Base-by-base conservation (phyloP, 441 rosid species). In the Pelargonium cotyledonis region DNA sequence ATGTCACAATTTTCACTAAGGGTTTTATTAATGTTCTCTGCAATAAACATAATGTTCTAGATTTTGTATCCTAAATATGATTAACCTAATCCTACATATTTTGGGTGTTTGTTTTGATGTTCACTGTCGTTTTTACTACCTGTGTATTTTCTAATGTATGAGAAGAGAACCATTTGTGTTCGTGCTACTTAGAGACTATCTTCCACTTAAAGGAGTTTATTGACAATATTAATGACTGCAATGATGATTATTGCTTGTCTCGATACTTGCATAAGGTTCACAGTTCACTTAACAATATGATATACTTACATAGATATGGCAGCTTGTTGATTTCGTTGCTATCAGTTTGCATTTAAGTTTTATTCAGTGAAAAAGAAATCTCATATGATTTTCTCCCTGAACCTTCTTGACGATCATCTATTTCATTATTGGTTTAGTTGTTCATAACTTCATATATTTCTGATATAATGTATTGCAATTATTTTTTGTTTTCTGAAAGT, bases 391-490 rank as follows among this genome's bases (percentile, higher is more conserved):
- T 41, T 23, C 12, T 62, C 26, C 6, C 65, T 16, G 16, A 62
- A 29, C 41, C 43, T 5, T 15, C 18, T 12, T 26, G 14, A 26
- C 18, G 5, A 14, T 14, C 26, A 26, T 62, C 5, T 5, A 4
- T 62, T 23, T 41, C 29, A 15, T 19, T 12, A 5, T 62, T 44
- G 16, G 31, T 38, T n/a, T 15, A 44, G 10, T 6, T 19, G 7
- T 1, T 62, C 11, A 14, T 3, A 14, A 51, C 19, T 65, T 76
- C 64, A n/a, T 12, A 14, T 41, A 58, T 21, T 15, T 49, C 11
- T 61, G 57, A 68, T 29, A 31, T 63, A 63, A 4, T 6, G 44
- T 63, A n/a, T 35, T 63, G 44, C 65, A 14, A 29, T n/a, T 31
- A 31, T 31, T 63, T 63, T 31, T 8, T 12, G 14, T 9, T 46